Evolutionary conservation across 371 early-diverging fungal species (phyloP), one percentile per base, ranked within the genome.

Genomic region (Mucor circinelloides): DNA sequence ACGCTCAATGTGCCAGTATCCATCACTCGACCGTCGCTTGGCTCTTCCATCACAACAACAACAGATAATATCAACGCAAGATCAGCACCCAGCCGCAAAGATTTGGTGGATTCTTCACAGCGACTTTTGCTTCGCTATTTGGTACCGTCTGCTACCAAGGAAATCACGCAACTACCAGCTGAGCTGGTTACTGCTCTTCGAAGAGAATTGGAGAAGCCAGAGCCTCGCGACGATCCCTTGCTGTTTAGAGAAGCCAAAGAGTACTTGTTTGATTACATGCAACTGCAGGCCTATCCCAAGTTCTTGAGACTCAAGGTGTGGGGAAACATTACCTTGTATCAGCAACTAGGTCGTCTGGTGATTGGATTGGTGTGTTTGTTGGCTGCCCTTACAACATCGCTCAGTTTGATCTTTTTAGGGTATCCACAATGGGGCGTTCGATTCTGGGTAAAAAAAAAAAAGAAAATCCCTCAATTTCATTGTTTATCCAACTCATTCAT

Each of bases 361-460:
- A 1, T 87, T 25, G 90, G 90, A 7, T 64, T 89, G 15, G 68
- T 85, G 0, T 71, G 74, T n/a, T 67, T 90, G 28, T 75, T 90
- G 60, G 67, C 82, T 21, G 89, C 87, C 3, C 82, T 90, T 36
- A 71, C 87, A 2, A 72, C 81, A 0, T 82, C 80, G 19, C 63
- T 90, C 30, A 73, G 80, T 61, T 69, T 89, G 31, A 87, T 90
- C 56, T 87, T 90, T 66, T 72, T 89, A 59, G 84, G 83, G 21
- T 78, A 79, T 60, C 78, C 78, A 54, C 85, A 80, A 48, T 81
- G 84, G 70, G 78, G 81, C 7, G 25, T 69, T 34, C 80, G 89
- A 7, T 80, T 82, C 21, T 85, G 85, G 85, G 87, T 88, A 85
- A n/a, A n/a, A n/a, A n/a, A n/a, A n/a, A n/a, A n/a, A n/a, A n/a